Conservation (phyloP, 2,329 filamentous ascomycete species). For the Microascus cirrosus region DNA sequence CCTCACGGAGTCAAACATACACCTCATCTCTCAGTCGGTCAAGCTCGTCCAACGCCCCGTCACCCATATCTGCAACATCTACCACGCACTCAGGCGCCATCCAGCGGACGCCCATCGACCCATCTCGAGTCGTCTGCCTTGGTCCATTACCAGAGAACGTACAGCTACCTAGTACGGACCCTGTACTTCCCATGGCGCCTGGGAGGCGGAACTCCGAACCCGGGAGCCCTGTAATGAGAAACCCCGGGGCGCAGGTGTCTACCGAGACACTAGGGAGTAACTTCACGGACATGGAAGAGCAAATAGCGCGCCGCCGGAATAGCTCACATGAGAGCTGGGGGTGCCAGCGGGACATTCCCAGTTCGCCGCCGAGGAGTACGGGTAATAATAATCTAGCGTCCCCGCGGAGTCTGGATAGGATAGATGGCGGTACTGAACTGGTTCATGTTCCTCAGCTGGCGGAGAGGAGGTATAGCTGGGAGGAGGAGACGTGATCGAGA, state of each 20-base stretch:
- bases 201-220: neutral
- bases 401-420: slow-evolving; percentile 24
- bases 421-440: slow-evolving; percentile 30
- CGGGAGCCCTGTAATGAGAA: slow-evolving; percentile 6
- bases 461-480: slow-evolving; percentile 40
- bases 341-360: neutral
- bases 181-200: slow-evolving; percentile 8
- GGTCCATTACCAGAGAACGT: slow-evolving; percentile 41
- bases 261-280: slow-evolving; percentile 36
- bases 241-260: slow-evolving; percentile 9
- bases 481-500: slow-evolving; percentile 17
- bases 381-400: slow-evolving; percentile 7
- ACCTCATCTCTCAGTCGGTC: slow-evolving; percentile 16
- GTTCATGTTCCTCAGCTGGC: slow-evolving; percentile 40
- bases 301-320: neutral
- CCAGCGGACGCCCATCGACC: slow-evolving; percentile 39
- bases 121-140: slow-evolving; percentile 40
- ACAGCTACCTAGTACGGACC: slow-evolving; percentile 10
- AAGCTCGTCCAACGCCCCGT: slow-evolving; percentile 12
- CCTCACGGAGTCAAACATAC: slow-evolving; percentile 8
- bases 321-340: neutral
- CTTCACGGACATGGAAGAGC: slow-evolving; percentile 34
- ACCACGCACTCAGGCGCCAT: slow-evolving; percentile 8
- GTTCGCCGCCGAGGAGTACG: neutral
- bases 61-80: slow-evolving; percentile 8